Conservation (phyloP, 192 early-diverging fungal genomes). For the Umbelopsis sp. region DNA sequence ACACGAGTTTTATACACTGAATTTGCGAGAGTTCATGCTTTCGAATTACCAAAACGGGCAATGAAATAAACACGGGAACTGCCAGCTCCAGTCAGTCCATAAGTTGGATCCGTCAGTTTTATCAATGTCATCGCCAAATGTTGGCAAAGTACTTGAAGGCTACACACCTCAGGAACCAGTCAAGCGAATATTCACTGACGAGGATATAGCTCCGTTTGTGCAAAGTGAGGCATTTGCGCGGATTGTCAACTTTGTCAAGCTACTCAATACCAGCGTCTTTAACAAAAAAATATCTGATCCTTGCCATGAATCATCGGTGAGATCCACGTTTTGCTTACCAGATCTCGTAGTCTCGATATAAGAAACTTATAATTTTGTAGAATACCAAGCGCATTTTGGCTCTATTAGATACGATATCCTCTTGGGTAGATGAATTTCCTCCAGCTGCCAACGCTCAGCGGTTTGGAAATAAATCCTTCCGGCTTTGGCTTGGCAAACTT, state of each 20-base stretch:
- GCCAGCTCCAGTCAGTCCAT: not conserved
- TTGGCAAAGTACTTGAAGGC: conserved; percentile 12
- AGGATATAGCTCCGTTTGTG: conserved; percentile 62
- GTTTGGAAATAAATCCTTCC: conserved; percentile 94
- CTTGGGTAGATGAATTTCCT: conserved; percentile 79
- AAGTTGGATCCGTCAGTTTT: not conserved
- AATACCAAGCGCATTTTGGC: conserved; percentile 51
- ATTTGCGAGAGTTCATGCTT: too few species aligned
- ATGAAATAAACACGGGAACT: too few species aligned
- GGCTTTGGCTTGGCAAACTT: conserved; percentile 69
- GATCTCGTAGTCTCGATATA: not conserved
- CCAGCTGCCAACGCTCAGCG: conserved; percentile 72
- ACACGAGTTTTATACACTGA: too few species aligned
- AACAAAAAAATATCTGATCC: conserved; percentile 63
- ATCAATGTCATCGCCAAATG: not conserved
- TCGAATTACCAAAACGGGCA: too few species aligned
- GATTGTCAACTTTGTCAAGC: conserved; percentile 72
- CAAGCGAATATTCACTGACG: conserved; percentile 60
- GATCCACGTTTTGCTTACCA: not conserved
- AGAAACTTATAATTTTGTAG: conserved; percentile 26
- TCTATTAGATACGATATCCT: conserved; percentile 67
- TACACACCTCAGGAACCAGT: conserved; percentile 50
- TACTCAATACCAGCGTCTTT: conserved; percentile 71
- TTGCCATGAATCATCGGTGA: conserved; percentile 60
- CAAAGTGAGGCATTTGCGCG: conserved; percentile 67